Conservation (phyloP, 2,329 filamentous ascomycete species). For the Colletotrichum sp. region DNA sequence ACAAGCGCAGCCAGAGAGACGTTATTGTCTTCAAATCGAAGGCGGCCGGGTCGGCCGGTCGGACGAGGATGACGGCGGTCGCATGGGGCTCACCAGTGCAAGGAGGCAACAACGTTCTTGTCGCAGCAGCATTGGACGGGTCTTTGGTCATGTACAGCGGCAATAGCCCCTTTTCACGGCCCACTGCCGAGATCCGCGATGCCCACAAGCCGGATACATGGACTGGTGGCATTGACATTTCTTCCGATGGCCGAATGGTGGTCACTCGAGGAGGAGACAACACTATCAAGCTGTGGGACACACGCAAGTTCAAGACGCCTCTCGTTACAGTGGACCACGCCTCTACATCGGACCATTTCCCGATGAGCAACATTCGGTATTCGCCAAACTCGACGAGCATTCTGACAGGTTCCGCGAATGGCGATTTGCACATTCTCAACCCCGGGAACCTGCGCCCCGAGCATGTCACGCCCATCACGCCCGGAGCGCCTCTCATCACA, state of each 20-base stretch:
- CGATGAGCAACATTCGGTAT: conserved; percentile 88
- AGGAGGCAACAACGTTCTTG: conserved; percentile 79
- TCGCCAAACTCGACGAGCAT: conserved; percentile 84
- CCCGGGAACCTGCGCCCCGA: conserved; percentile 88
- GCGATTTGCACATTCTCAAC: conserved; percentile 91
- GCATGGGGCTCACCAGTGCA: conserved; percentile 81
- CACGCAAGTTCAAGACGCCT: conserved; percentile 90
- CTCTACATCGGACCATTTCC: conserved; percentile 84
- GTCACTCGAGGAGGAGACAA: conserved; percentile 92
- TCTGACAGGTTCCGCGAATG: conserved; percentile 85
- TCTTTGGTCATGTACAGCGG: conserved; percentile 92
- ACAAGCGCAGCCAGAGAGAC: conserved; percentile 87
- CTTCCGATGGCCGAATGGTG: conserved; percentile 86
- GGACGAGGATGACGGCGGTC: conserved; percentile 92
- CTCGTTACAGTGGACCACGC: conserved; percentile 79
- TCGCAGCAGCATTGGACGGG: conserved; percentile 86
- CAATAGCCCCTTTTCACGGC: conserved; percentile 83
- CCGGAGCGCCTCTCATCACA: conserved; percentile 79
- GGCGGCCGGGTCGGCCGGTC: conserved; percentile 84
- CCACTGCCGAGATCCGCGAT: conserved; percentile 80
- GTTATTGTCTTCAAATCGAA: conserved; percentile 96
- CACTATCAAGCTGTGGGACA: conserved; percentile 96
- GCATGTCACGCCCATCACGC: conserved; percentile 86
- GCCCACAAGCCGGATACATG: conserved; percentile 85
- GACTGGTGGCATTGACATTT: conserved; percentile 92